These are phyloP conservation scores for Penicillium bialowiezense DNA, from an alignment of 495 filamentous ascomycete species.

Conservation along the genomic window DNA sequence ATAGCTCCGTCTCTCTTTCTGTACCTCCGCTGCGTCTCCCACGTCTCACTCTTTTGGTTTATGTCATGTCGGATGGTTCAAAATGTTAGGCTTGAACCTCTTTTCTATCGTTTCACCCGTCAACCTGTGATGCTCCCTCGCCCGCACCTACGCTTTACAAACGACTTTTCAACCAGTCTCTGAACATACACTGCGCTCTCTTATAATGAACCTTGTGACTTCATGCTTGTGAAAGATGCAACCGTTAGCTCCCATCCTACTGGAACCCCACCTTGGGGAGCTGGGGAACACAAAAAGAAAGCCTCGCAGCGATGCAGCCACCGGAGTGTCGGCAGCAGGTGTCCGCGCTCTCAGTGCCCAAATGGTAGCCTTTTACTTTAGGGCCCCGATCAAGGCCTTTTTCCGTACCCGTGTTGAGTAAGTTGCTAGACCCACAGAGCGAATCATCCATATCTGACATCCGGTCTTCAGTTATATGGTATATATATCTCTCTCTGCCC, in stretches of 20 bases:
- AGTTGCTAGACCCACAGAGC: conserved; percentile 23
- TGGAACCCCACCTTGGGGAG: conserved; percentile 20
- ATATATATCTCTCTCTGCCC: conserved; percentile 9
- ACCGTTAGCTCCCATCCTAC: conserved; percentile 17
- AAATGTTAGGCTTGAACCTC: too few relatives aligned
- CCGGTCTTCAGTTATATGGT: conserved; percentile 56
- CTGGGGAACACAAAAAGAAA: conserved; percentile 26
- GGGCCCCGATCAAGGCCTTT: conserved; percentile 85
- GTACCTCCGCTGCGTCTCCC: neutral
- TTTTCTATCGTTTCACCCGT: neutral
- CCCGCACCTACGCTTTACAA: neutral
- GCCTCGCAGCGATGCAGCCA: conserved; percentile 68
- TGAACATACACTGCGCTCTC: neutral
- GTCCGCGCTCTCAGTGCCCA: conserved; percentile 78
- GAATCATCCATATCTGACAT: conserved; percentile 10
- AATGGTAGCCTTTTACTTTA: conserved; percentile 81
- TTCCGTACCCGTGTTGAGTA: conserved; percentile 87
- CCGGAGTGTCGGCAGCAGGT: conserved; percentile 70
- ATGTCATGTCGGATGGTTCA: too few relatives aligned
- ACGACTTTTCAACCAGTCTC: neutral
- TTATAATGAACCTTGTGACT: neutral
- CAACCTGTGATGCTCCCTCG: neutral
- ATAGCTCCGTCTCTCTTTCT: neutral
- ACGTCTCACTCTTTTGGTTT: neutral
- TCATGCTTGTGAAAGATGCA: conserved; percentile 3